Evolutionary conservation across 1,284 basidiomycete genomes (phyloP).

Genomic region (Tilletiaria anomala): DNA sequence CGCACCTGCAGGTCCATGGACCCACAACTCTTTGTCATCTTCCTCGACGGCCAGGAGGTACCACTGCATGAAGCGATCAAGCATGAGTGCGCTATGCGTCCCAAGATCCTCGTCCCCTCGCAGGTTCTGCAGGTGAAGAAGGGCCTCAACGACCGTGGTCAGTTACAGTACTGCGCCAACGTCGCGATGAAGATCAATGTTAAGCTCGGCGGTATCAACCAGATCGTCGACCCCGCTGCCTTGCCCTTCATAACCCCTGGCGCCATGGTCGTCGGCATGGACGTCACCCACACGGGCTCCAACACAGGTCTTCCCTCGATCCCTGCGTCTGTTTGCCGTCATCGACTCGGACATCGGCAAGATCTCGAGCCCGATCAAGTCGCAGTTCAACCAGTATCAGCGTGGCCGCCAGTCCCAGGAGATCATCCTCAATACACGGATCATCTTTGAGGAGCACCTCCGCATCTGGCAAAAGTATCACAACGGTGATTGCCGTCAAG

Average conservation of each 20-base stretch:
- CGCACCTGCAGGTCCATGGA: too few species aligned
- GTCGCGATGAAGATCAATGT: conserved; percentile 36
- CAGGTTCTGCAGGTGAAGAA: conserved; percentile 13
- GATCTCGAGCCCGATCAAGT: too few species aligned
- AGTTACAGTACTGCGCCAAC: conserved; percentile 44
- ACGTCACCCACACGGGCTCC: conserved; percentile 38
- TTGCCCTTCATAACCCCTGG: conserved; percentile 24
- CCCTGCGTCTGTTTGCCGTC: conserved; percentile 42
- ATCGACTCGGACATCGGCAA: conserved; percentile 24
- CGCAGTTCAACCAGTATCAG: too few species aligned
- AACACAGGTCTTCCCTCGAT: conserved; percentile 42
- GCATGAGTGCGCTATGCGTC: too few species aligned
- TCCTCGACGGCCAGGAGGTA: too few species aligned
- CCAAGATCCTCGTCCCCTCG: too few species aligned
- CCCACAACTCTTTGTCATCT: too few species aligned
- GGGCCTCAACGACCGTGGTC: conserved; percentile 19
- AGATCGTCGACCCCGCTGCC: conserved; percentile 23
- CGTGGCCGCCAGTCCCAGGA: too few species aligned
- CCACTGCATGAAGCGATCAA: too few species aligned
- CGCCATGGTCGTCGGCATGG: conserved; percentile 42
- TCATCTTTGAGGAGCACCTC: conserved; percentile 17
- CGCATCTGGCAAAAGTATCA: conserved; percentile 16
- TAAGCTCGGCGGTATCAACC: conserved; percentile 45
- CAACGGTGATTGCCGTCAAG: conserved; percentile 36
- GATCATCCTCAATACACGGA: conserved; percentile 32